Conservation (phyloP, 306 rosid genomes). For the Parietaria judaica region DNA sequence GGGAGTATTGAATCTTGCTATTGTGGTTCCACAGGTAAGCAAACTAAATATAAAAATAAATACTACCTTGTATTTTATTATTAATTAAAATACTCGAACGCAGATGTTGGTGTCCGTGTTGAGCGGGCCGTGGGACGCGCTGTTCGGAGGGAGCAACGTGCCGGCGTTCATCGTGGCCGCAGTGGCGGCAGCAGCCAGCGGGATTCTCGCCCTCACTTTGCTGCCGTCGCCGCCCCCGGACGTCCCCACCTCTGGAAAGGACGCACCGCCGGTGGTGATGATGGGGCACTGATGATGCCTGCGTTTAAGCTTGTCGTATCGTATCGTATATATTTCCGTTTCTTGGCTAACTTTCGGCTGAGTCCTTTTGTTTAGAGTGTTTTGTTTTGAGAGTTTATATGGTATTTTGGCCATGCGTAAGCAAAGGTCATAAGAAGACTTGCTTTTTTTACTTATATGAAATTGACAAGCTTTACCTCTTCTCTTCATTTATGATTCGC, state of each 20-base stretch:
- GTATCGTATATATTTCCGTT: no score
- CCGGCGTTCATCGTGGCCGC: conserved; percentile 84
- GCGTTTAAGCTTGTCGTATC: no score
- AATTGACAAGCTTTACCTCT: no score
- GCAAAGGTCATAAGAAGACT: no score
- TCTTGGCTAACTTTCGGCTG: no score
- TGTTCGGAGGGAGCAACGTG: conserved; percentile 77
- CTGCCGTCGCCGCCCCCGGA: conserved; percentile 67
- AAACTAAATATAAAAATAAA: not conserved
- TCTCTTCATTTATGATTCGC: no score
- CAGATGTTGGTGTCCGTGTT: conserved; percentile 65
- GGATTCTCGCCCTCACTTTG: conserved; percentile 46
- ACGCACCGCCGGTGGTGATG: not conserved
- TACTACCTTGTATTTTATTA: not conserved
- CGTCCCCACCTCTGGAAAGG: conserved; percentile 6
- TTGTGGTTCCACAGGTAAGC: conserved; percentile 65
- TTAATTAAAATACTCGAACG: not conserved
- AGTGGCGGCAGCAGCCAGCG: conserved; percentile 47
- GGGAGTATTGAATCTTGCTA: conserved; percentile 70
- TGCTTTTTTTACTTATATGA: no score
- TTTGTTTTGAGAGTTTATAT: no score
- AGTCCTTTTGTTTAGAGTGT: no score
- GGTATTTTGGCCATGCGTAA: no score
- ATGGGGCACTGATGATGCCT: no score
- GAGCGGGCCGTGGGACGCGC: conserved; percentile 69